These are phyloP conservation scores for Fonsecaea erecta DNA, from an alignment of 2,329 filamentous ascomycete genomes.

Conservation along the genomic window DNA sequence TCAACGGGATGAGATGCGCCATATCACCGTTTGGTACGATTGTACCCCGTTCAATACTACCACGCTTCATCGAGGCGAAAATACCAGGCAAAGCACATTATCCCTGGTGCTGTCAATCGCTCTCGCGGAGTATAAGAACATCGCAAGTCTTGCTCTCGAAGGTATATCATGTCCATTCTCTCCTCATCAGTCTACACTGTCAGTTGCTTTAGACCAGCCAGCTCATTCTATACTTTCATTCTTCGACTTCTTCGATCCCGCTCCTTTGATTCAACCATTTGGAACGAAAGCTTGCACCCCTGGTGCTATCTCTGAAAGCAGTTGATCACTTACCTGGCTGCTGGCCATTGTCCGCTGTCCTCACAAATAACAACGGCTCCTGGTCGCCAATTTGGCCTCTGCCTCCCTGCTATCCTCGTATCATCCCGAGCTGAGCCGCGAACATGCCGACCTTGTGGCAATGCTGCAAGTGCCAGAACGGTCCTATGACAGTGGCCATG, in stretches of 20 bases:
- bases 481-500: constrained; percentile 13
- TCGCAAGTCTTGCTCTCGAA: not conserved
- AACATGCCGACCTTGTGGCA: constrained; percentile 13
- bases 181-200: not conserved
- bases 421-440: not conserved
- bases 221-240: not conserved
- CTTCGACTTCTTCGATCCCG: not conserved
- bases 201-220: not conserved
- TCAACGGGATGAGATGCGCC: not conserved
- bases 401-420: not conserved
- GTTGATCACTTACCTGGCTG: not conserved
- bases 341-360: not conserved
- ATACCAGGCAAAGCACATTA: not conserved
- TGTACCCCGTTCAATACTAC: constrained; percentile 2
- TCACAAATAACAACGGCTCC: not conserved
- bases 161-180: not conserved
- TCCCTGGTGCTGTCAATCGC: not conserved
- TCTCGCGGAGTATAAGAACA: not conserved
- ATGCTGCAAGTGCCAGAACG: constrained; percentile 14
- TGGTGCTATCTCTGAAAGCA: not conserved
- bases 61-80: constrained; percentile 6
- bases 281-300: not conserved
- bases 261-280: not conserved
- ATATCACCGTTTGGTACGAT: not conserved
- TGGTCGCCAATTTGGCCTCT: not conserved